These are phyloP conservation scores for Botrytis pseudocinerea DNA, from an alignment of 2,329 filamentous ascomycete species.

Conservation along the genomic window DNA sequence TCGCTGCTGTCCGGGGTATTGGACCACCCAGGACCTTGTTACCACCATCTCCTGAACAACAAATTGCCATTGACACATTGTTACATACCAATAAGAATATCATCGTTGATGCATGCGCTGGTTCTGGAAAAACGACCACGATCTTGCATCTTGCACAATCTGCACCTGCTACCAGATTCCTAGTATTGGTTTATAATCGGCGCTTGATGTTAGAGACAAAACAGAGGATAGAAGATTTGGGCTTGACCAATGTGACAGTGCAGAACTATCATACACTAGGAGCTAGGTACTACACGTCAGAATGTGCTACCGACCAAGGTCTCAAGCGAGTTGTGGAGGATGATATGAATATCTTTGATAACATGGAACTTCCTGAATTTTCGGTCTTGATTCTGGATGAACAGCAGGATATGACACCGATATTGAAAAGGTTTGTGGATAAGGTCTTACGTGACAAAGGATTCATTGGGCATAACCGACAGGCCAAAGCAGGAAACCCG, in stretches of 20 bases:
- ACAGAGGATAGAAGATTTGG: constrained; percentile 16
- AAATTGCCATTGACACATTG: constrained; percentile 16
- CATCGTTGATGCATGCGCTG: constrained; percentile 20
- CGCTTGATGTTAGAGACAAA: constrained; percentile 20
- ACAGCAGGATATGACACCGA: constrained; percentile 22
- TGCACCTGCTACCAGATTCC: constrained; percentile 7
- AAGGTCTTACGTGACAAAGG: constrained; percentile 19
- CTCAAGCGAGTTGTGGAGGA: constrained; percentile 19
- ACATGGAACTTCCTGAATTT: constrained; percentile 19
- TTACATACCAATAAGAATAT: constrained; percentile 20
- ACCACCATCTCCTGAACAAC: constrained; percentile 19
- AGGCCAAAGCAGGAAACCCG: background rate
- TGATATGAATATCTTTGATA: constrained; percentile 4
- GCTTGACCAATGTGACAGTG: constrained; percentile 8
- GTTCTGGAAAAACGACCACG: constrained; percentile 20
- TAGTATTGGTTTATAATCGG: constrained; percentile 18
- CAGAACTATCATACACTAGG: constrained; percentile 15
- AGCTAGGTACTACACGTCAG: constrained; percentile 11
- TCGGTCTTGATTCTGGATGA: constrained; percentile 19
- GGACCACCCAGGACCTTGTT: background rate
- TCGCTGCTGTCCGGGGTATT: background rate
- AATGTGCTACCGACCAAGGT: constrained; percentile 21
- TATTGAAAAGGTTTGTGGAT: constrained; percentile 20
- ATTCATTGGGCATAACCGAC: background rate
- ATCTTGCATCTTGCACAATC: constrained; percentile 15